These are phyloP conservation scores for Cystofilobasidium ferigula DNA, from an alignment of 768 basidiomycete genomes.

Conservation along the genomic window DNA sequence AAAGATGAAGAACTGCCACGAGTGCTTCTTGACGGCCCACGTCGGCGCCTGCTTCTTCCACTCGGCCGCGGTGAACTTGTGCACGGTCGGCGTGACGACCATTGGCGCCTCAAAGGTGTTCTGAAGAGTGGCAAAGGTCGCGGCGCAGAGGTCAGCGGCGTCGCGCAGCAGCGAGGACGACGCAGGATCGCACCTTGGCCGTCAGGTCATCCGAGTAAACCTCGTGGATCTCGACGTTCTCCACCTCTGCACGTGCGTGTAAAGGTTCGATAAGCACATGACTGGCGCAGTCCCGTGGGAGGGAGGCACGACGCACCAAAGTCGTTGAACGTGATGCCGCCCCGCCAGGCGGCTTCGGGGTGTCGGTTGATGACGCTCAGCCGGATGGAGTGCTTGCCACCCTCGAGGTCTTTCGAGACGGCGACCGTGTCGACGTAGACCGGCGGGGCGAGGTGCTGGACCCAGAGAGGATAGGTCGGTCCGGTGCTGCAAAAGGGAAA, in stretches of 20 bases:
- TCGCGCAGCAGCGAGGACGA: too few species aligned
- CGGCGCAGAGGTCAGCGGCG: neutral
- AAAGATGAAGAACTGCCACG: conserved; percentile 1
- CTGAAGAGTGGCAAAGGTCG: neutral
- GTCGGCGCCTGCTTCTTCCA: neutral
- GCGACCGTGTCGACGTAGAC: conserved; percentile 46
- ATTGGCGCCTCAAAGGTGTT: conserved; percentile 1
- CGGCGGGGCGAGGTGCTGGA: conserved; percentile 42
- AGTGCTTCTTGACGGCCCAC: neutral
- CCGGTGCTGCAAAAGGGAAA: conserved; percentile 28
- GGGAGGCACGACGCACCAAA: conserved; percentile 28
- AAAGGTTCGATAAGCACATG: conserved; percentile 27
- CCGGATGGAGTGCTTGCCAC: conserved; percentile 40
- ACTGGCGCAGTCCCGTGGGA: neutral
- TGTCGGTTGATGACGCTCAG: conserved; percentile 50
- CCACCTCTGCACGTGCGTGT: conserved; percentile 42
- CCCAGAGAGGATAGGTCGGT: conserved; percentile 48
- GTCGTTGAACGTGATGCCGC: conserved; percentile 27
- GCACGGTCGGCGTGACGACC: neutral
- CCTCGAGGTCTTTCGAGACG: conserved; percentile 38
- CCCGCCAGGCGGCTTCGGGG: conserved; percentile 39
- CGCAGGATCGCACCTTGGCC: conserved; percentile 28
- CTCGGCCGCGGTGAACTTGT: neutral
- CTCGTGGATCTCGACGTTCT: conserved; percentile 44
- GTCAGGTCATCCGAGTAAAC: conserved; percentile 46